Conservation (phyloP, 805 yeast genomes). For the Ogataea nakhonphanomensis region DNA sequence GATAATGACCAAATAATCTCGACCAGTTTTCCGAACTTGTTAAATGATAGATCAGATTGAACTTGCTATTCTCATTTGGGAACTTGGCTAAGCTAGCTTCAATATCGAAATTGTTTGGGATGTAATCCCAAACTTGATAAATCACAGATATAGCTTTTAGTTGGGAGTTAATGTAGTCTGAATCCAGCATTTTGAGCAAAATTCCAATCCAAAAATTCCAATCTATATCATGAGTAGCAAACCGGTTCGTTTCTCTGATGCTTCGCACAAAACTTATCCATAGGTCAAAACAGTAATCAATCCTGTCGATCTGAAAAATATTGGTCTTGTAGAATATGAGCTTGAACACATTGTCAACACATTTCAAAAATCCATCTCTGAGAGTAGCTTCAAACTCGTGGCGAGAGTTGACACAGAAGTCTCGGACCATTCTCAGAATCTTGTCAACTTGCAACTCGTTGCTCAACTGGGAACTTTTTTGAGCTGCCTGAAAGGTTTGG, state of each 20-base stretch:
- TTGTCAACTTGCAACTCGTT: constrained; percentile 29
- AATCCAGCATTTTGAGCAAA: constrained; percentile 52
- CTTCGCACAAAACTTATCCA: constrained; percentile 25
- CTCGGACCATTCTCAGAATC: constrained; percentile 35
- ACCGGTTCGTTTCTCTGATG: constrained; percentile 13
- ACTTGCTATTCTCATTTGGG: constrained; percentile 40
- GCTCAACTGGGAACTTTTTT: constrained; percentile 1
- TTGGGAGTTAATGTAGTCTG: constrained; percentile 60
- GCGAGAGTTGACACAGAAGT: constrained; percentile 31
- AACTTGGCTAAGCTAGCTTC: constrained; percentile 38
- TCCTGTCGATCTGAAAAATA: constrained; percentile 22
- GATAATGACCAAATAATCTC: constrained; percentile 70
- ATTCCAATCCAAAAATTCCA: constrained; percentile 80
- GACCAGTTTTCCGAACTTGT: constrained; percentile 49
- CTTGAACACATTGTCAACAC: constrained; percentile 25
- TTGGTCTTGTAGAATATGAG: constrained; percentile 23
- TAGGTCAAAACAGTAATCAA: constrained; percentile 24
- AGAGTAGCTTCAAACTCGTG: constrained; percentile 29
- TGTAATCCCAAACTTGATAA: constrained; percentile 70
- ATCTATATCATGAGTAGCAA: constrained; percentile 37
- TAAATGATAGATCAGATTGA: constrained; percentile 53
- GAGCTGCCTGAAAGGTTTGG: constrained; percentile 20
- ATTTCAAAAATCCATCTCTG: constrained; percentile 19
- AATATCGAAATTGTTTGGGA: constrained; percentile 39
- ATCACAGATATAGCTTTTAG: constrained; percentile 61